Base-by-base conservation (phyloP, 129 eudicot genomes). In the Arctium minus region DNA sequence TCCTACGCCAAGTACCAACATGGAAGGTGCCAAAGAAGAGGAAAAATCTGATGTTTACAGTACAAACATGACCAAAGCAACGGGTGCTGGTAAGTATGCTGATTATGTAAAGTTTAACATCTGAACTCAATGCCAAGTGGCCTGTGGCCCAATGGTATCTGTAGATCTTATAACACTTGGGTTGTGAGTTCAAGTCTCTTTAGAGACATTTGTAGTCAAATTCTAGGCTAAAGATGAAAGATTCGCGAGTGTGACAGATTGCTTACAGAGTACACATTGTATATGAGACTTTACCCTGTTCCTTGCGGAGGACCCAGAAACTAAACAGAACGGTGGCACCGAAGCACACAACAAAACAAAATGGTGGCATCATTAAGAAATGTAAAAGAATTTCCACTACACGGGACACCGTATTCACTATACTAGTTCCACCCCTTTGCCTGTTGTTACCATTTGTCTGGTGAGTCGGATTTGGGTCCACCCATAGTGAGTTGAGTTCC, bases 51-150 rank as follows among this genome's bases (percentile, higher is more conserved):
- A 96, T 27, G 84, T 84, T 65, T 96, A 96, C 89, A 96, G 98
- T 82, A 89, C 87, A 29, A 91, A 83, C 85, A 96, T 96, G 99
- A 93, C 99, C 33, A 94, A 91, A 84, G 96, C 95, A 71, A 93
- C 89, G 99, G 99, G 99, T 81, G 95, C 99, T 82, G 97, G 98
- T 96, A 89, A 86, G 93, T 87, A 32, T 12, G 71, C 13, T 72
- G 40, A 53, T 80, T 72, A 73, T 72, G 60, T 8, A 27, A 71
- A 60, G 68, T 39, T 38, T 29, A 6, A 67, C 42, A 69, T 68
- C 44, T 68, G 33, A 68, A 79, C 68, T 69, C 68, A 79, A 69
- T 42, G 32, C 67, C 44, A 12, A 29, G 32, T 11, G 5, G 17
- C 71, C 30, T n/a, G 8, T 62, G 69, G 3, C 4, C 32, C 33